These are phyloP conservation scores for Ceratocystis cacaofunesta DNA, from an alignment of 2,329 filamentous ascomycete genomes.

Conservation along the genomic window DNA sequence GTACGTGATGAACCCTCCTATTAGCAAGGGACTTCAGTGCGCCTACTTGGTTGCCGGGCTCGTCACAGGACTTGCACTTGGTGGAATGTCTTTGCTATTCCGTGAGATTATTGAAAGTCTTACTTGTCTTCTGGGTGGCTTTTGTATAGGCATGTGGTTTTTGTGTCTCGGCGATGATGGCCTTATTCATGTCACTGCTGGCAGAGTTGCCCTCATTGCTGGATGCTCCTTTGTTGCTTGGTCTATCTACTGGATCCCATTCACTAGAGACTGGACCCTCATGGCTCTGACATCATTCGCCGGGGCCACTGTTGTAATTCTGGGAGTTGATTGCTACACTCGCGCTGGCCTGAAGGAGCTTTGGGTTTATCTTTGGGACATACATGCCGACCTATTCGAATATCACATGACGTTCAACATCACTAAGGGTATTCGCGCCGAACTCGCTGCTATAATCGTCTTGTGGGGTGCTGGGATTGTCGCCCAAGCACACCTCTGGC, in stretches of 20 bases:
- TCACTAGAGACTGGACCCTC: conserved; percentile 63
- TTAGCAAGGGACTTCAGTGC: conserved; percentile 63
- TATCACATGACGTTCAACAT: conserved; percentile 66
- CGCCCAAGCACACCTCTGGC: conserved; percentile 79
- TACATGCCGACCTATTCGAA: conserved; percentile 67
- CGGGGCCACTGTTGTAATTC: conserved; percentile 61
- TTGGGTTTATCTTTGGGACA: conserved; percentile 78
- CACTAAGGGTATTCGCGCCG: conserved; percentile 72
- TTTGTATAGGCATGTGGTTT: conserved; percentile 82
- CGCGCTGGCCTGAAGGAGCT: conserved; percentile 88
- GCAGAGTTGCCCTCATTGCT: conserved; percentile 61
- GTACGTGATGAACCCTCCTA: conserved; percentile 72
- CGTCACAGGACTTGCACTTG: conserved; percentile 58
- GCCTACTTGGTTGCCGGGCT: conserved; percentile 70
- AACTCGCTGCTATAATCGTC: conserved; percentile 64
- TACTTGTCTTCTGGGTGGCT: conserved; percentile 77
- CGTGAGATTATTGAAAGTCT: conserved; percentile 66
- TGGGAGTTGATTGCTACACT: conserved; percentile 86
- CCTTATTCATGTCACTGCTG: conserved; percentile 44
- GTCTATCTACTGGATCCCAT: conserved; percentile 61
- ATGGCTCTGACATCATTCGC: conserved; percentile 65
- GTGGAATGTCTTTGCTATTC: conserved; percentile 61
- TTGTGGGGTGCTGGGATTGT: conserved; percentile 61
- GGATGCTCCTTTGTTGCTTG: conserved; percentile 54
- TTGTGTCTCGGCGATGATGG: conserved; percentile 64